phyloP scores from a whole-genome alignment of 805 yeast species.

The Saccharomycopsis malanga region DNA sequence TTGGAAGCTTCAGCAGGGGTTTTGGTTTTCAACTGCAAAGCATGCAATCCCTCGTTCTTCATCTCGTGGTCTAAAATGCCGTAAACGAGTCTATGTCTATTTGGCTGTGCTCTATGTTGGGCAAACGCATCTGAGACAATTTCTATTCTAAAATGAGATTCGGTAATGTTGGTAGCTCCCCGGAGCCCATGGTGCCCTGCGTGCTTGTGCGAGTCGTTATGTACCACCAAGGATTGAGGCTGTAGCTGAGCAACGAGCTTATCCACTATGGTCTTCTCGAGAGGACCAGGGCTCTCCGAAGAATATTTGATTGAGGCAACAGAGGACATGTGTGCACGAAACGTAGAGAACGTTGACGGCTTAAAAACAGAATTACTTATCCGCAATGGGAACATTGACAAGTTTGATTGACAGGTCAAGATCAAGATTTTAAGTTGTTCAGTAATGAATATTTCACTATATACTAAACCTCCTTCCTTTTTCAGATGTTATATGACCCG shows the following conservation, averaged over 20 bases:
- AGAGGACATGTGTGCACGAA: background rate
- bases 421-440: too few species aligned
- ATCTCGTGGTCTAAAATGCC: slow-evolving; percentile 65
- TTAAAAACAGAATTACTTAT: too few species aligned
- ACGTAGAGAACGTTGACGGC: too few species aligned
- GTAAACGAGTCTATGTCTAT: slow-evolving; percentile 75
- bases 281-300: slow-evolving; percentile 20
- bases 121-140: slow-evolving; percentile 63
- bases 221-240: slow-evolving; percentile 45
- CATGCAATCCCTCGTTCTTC: slow-evolving; percentile 69
- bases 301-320: slow-evolving; percentile 13
- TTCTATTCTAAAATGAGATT: slow-evolving; percentile 76
- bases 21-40: slow-evolving; percentile 77
- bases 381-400: too few species aligned
- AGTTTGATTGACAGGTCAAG: too few species aligned
- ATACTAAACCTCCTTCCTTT: too few species aligned
- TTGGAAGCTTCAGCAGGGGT: slow-evolving; percentile 47
- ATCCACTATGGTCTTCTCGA: slow-evolving; percentile 17
- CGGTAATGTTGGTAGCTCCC: slow-evolving; percentile 62
- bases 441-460: too few species aligned
- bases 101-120: slow-evolving; percentile 53
- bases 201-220: slow-evolving; percentile 83
- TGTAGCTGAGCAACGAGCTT: slow-evolving; percentile 18
- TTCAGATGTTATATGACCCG: too few species aligned
- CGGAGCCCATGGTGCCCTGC: slow-evolving; percentile 79